Conservation (phyloP, 768 basidiomycete species). For the Leccinum arenicola region DNA sequence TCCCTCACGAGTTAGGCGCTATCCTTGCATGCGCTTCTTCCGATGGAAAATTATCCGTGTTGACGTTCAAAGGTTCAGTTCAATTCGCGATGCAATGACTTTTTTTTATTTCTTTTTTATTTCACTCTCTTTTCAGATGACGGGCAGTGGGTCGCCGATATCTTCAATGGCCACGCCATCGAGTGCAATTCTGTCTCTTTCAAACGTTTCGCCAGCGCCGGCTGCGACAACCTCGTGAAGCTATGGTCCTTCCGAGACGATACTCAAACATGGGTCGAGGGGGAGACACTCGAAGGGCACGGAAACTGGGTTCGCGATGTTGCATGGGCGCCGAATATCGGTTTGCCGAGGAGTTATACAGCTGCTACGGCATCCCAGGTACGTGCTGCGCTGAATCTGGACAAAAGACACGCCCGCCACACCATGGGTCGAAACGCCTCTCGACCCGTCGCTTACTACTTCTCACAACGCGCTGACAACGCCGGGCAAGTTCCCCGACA, state of each 20-base stretch:
- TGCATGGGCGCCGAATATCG: no score
- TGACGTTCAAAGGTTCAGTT: no score
- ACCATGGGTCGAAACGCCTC: conserved; percentile 75
- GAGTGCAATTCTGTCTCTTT: conserved; percentile 96
- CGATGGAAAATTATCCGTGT: no score
- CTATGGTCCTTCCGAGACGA: conserved; percentile 93
- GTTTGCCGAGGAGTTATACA: no score
- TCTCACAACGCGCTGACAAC: conserved; percentile 43
- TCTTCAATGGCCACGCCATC: conserved; percentile 82
- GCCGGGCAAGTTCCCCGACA: conserved; percentile 20
- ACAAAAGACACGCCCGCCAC: conserved; percentile 75
- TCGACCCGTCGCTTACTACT: conserved; percentile 64
- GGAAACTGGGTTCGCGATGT: conserved; percentile 98
- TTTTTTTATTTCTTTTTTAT: no score
- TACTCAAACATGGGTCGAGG: conserved; percentile 89
- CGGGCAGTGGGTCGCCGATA: conserved; percentile 92
- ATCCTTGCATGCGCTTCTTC: no score
- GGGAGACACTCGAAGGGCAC: conserved; percentile 89
- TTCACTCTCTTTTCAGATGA: no score
- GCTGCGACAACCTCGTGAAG: conserved; percentile 93
- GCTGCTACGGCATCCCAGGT: no score
- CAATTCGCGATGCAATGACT: no score
- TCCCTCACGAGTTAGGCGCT: no score
- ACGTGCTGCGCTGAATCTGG: conserved; percentile 48
- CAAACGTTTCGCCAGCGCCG: conserved; percentile 93